phyloP scores from a whole-genome alignment of 768 basidiomycete species.

The Dendrothele bispora region DNA sequence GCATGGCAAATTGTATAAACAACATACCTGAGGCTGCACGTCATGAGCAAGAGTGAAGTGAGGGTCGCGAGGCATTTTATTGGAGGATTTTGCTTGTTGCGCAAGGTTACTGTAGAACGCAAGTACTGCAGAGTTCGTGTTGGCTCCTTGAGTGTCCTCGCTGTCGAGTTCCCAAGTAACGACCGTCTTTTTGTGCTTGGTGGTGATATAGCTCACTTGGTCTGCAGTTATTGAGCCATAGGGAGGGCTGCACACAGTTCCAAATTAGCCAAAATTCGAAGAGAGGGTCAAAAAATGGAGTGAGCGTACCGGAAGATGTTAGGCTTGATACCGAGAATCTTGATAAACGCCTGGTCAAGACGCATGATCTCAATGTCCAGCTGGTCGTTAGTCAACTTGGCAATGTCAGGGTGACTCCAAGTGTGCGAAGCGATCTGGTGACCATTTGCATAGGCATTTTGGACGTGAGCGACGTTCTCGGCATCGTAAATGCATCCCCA shows the following conservation, averaged over 20 bases:
- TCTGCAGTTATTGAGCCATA: conserved; percentile 16
- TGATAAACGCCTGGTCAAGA: conserved; percentile 21
- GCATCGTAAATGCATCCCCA: conserved; percentile 26
- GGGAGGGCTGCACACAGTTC: too few species aligned
- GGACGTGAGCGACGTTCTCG: conserved; percentile 11
- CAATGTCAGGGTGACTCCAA: conserved; percentile 27
- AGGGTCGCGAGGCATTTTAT: not conserved
- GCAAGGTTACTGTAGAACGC: not conserved
- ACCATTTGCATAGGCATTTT: conserved; percentile 20
- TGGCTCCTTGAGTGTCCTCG: not conserved
- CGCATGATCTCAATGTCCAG: conserved; percentile 10
- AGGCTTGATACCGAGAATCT: conserved; percentile 22
- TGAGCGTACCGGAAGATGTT: conserved; percentile 24
- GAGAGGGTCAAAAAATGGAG: too few species aligned
- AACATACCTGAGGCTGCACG: not conserved
- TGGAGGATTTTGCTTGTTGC: not conserved
- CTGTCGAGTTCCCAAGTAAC: conserved; percentile 8
- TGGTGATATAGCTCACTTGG: conserved; percentile 9
- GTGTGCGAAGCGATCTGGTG: conserved; percentile 32
- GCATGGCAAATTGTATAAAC: not conserved
- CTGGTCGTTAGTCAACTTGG: conserved; percentile 11
- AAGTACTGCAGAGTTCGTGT: not conserved
- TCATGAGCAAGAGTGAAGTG: not conserved
- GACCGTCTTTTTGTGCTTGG: not conserved
- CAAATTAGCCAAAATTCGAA: too few species aligned